Percentiles rank a stretch among this genome's conserved stretches.
phyloP scores from a whole-genome alignment of 2,329 filamentous ascomycete species.

The Ascosphaera acerosa region DNA sequence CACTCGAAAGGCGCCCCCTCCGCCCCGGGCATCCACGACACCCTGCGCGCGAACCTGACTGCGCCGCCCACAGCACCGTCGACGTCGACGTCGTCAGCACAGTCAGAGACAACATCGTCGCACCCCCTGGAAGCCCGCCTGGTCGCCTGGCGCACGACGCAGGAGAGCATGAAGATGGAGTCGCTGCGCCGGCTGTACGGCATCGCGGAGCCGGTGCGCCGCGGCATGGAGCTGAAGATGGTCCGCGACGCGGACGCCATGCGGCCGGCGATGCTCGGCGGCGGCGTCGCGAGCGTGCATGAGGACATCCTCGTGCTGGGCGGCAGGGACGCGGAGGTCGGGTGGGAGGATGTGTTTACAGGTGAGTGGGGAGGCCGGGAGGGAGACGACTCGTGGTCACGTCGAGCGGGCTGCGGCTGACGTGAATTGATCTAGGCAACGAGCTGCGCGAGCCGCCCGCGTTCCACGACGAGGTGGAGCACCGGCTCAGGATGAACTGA shows the following conservation, averaged over 20 bases:
- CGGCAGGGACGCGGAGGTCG: conserved; percentile 50
- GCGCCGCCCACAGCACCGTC: conserved; percentile 22
- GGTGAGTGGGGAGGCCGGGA: too few species aligned
- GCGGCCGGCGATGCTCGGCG: conserved; percentile 44
- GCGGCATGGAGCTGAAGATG: conserved; percentile 89
- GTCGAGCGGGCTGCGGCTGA: too few species aligned
- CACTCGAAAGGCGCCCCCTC: conserved; percentile 53
- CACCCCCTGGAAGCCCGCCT: conserved; percentile 89
- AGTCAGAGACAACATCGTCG: conserved; percentile 30
- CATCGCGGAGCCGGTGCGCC: conserved; percentile 71
- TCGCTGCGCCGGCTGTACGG: conserved; percentile 67
- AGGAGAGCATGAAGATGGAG: conserved; percentile 72
- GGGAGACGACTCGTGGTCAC: too few species aligned
- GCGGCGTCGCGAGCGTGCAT: conserved; percentile 39
- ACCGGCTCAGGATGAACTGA: conserved; percentile 53
- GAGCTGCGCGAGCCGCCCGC: conserved; percentile 44
- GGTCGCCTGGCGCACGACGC: conserved; percentile 68
- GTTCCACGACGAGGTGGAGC: conserved; percentile 86
- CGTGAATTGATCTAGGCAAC: conserved; percentile 24
- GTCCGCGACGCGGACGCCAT: conserved; percentile 48
- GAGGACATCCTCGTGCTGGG: conserved; percentile 51
- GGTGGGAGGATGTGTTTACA: conserved; percentile 84
- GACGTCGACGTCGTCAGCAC: conserved; percentile 17
- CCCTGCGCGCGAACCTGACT: conserved; percentile 59
- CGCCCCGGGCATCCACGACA: conserved; percentile 80